phyloP scores from a whole-genome alignment of 129 eudicot species.

The Gnaphalium uliginosum region DNA sequence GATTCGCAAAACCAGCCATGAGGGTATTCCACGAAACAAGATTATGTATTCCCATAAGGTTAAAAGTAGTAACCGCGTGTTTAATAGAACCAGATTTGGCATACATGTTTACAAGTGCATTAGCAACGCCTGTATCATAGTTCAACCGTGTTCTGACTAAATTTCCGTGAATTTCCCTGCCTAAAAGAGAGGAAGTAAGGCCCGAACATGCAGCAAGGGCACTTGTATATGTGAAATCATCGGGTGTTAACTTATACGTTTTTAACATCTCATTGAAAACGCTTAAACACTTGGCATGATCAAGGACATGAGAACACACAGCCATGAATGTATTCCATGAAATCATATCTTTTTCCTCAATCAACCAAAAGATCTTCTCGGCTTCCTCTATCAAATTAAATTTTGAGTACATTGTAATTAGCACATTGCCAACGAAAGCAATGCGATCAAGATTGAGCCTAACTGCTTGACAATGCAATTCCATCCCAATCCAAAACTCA shows the following conservation, averaged over 20 bases:
- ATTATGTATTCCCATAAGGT: constrained; percentile 43
- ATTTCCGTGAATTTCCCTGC: constrained; percentile 69
- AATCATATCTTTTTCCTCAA: constrained; percentile 60
- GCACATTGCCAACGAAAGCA: constrained; percentile 67
- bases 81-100: constrained; percentile 73
- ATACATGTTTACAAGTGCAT: constrained; percentile 82
- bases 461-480: constrained; percentile 56
- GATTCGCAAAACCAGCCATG: constrained; percentile 70
- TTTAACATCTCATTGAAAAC: constrained; percentile 51
- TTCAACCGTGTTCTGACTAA: constrained; percentile 46
- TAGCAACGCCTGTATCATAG: constrained; percentile 57
- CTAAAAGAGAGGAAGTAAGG: constrained; percentile 54
- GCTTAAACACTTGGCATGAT: constrained; percentile 46
- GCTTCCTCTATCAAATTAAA: constrained; percentile 45
- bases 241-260: constrained; percentile 37
- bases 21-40: constrained; percentile 79
- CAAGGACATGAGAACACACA: constrained; percentile 50
- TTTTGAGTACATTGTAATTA: constrained; percentile 65
- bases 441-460: constrained; percentile 61
- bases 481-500: constrained; percentile 47
- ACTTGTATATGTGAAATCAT: constrained; percentile 67
- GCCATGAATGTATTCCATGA: constrained; percentile 73
- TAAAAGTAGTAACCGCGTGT: constrained; percentile 47
- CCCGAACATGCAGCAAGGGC: constrained; percentile 64
- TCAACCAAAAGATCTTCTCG: constrained; percentile 51